phyloP scores from a whole-genome alignment of 1,139 yeast genomes.

The Pichia sp. region DNA sequence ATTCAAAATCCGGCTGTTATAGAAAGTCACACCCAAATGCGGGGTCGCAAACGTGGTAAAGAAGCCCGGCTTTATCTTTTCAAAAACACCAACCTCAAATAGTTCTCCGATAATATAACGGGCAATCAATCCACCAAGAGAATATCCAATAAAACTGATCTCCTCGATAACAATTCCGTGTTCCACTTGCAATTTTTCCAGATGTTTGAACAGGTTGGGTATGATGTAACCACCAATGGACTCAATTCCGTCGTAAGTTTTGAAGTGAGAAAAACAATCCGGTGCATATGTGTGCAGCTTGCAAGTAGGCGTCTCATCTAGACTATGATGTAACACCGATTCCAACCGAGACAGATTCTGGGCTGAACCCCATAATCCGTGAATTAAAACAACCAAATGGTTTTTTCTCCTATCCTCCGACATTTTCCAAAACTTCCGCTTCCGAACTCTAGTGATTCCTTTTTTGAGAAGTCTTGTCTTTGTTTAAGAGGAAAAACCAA shows the following conservation, averaged over 20 bases:
- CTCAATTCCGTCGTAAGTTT: constrained; percentile 81
- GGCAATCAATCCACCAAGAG: constrained; percentile 77
- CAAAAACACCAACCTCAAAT: constrained; percentile 50
- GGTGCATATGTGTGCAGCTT: constrained; percentile 59
- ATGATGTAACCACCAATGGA: constrained; percentile 67
- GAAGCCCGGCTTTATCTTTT: constrained; percentile 54
- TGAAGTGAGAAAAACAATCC: constrained; percentile 61
- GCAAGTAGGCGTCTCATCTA: constrained; percentile 36
- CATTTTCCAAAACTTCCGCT: neutral
- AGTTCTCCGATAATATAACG: constrained; percentile 72
- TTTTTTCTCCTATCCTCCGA: constrained; percentile 18
- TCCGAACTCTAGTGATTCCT: neutral
- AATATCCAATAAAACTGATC: constrained; percentile 76
- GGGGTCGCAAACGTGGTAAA: constrained; percentile 90
- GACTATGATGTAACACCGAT: constrained; percentile 42
- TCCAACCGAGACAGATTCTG: constrained; percentile 63
- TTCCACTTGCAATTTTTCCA: constrained; percentile 45
- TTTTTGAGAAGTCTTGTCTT: neutral
- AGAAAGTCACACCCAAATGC: constrained; percentile 68
- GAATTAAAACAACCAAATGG: constrained; percentile 75
- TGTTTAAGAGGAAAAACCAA: neutral
- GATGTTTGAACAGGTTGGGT: constrained; percentile 54
- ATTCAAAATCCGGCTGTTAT: constrained; percentile 42
- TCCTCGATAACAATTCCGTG: constrained; percentile 39
- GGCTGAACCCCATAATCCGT: constrained; percentile 87